Evolutionary conservation across 495 filamentous ascomycete species (phyloP).

Genomic region (Podospora pseudoanserina): DNA sequence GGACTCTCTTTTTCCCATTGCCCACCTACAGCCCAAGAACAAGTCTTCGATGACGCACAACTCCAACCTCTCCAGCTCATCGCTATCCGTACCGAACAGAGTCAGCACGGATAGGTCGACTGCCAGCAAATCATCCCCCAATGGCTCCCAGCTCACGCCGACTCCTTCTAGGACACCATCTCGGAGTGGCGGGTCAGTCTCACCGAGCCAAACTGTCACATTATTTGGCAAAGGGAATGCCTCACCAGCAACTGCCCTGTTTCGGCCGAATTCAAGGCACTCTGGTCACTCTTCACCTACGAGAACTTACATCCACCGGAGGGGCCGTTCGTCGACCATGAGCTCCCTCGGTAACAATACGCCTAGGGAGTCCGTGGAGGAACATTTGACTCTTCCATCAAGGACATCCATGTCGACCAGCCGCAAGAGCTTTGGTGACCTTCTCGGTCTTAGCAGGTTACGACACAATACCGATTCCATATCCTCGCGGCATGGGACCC

Average conservation of each 20-base stretch:
- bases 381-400: conserved; percentile 54
- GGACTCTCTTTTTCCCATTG: conserved; percentile 67
- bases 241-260: conserved; percentile 55
- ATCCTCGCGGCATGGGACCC: conserved; percentile 54
- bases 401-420: conserved; percentile 82
- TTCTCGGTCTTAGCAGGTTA: conserved; percentile 73
- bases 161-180: conserved; percentile 53
- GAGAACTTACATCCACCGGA: conserved; percentile 49
- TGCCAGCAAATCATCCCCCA: conserved; percentile 17
- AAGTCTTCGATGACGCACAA: conserved; percentile 32
- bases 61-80: conserved; percentile 31
- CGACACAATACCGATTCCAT: conserved; percentile 69
- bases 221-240: conserved; percentile 29
- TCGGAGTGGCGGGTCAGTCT: conserved; percentile 37
- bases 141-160: conserved; percentile 33
- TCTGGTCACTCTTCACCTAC: conserved; percentile 73
- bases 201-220: conserved; percentile 32
- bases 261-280: conserved; percentile 59
- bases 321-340: conserved; percentile 85
- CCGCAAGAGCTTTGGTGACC: conserved; percentile 83
- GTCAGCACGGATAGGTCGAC: conserved; percentile 18
- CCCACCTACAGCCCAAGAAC: conserved; percentile 76
- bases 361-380: conserved; percentile 51
- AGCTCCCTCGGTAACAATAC: conserved; percentile 59
- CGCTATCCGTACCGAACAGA: conserved; percentile 28